Base-by-base conservation (phyloP, 352 stramenopile genomes). In the Pythium dissotocum region DNA sequence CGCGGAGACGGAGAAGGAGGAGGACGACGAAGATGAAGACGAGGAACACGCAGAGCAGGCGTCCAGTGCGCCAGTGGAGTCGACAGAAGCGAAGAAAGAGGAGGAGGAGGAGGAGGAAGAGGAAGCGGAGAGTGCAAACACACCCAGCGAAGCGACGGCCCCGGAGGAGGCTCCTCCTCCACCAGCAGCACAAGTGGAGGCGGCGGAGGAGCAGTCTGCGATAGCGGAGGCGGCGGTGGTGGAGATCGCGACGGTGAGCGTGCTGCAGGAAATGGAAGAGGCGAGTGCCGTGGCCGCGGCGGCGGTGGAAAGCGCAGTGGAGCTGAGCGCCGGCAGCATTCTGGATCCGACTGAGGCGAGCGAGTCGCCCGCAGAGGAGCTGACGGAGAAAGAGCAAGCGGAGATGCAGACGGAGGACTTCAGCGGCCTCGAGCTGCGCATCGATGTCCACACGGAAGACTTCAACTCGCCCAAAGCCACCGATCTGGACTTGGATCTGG, bases 1-100 rank as follows among this genome's bases (percentile, higher is more conserved):
- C 33, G 63, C 55, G 26, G 57, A 65, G 65, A 71, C 65, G 53
- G 65, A 71, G 40, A 56, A 70, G 13, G 63, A 70, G 14, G 61
- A 57, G 36, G 53, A 61, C 8, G 24, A n/a, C 61, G 61, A 68
- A 38, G 30, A 42, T 2, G 53, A 59, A 4, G 32, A 24, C 24
- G 53, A 59, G 53, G 32, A 59, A 18, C 26, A 38, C 35, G 52
- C 18, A n/a, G 52, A 58, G 52, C 8, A 33, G 28, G 52, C 21
- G 21, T 1, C 18, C 8, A 30, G 24, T 30, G 24, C 48, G 10
- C n/a, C 48, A 30, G 48, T 6, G 51, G 8, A 40, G 12, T 40
- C 35, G 35, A 58, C 51, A 1, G 54, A 42, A 16, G 54, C 12
- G 32, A 28, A 61, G 28, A 61, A 35, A 4, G 61, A 60, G 52